phyloP scores from a whole-genome alignment of 2,329 filamentous ascomycete genomes.

The Fusarium setosum region DNA sequence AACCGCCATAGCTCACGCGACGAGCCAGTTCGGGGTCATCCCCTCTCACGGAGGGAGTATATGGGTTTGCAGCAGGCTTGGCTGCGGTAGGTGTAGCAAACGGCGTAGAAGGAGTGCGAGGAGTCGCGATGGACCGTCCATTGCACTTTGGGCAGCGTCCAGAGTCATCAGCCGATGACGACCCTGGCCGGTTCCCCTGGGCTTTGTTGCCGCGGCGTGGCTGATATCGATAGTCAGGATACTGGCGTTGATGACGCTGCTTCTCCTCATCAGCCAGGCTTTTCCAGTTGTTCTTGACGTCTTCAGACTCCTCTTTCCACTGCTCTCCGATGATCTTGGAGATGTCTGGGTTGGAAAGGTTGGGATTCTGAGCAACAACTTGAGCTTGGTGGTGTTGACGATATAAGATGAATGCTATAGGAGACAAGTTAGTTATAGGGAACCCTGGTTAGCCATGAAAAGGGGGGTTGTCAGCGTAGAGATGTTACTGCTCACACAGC shows the following conservation, averaged over 20 bases:
- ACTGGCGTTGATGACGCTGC: conserved; percentile 85
- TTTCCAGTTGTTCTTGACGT: conserved; percentile 88
- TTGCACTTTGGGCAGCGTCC: conserved; percentile 77
- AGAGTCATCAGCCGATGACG: conserved; percentile 59
- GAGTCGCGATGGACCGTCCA: conserved; percentile 73
- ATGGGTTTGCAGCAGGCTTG: conserved; percentile 37
- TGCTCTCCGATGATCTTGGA: conserved; percentile 96
- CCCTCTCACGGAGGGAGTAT: conserved; percentile 31
- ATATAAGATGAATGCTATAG: conserved; percentile 94
- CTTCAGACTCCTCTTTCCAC: conserved; percentile 83
- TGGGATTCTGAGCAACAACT: conserved; percentile 85
- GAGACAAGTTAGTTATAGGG: conserved; percentile 37
- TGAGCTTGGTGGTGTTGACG: conserved; percentile 90
- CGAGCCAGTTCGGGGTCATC: conserved; percentile 41
- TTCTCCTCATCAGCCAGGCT: conserved; percentile 93
- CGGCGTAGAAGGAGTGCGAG: conserved; percentile 67
- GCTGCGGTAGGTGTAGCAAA: conserved; percentile 51
- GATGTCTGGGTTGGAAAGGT: conserved; percentile 93
- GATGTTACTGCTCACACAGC: conserved; percentile 14
- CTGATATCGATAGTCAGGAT: conserved; percentile 95
- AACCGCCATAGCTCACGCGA: conserved; percentile 43
- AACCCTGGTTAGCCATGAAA: background rate
- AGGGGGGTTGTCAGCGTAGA: background rate
- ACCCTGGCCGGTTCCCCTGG: conserved; percentile 46
- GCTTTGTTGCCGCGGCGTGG: conserved; percentile 72